Conservation (phyloP, 768 basidiomycete species). For the Imleria badia region DNA sequence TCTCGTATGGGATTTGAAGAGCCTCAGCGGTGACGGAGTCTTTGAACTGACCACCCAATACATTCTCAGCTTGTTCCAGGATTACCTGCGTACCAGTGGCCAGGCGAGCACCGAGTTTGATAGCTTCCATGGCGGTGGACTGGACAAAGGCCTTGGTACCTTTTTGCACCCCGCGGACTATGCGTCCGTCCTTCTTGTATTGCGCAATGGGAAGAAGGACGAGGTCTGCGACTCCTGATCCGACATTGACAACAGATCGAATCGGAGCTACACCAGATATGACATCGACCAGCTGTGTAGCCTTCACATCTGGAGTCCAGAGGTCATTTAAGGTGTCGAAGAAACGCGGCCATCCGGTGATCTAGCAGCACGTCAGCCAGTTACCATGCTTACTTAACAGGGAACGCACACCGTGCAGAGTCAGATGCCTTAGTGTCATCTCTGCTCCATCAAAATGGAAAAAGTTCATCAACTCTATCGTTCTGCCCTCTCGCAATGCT, state of each 20-base stretch:
- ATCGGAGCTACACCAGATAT: slow-evolving; percentile 97
- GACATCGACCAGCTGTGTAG: slow-evolving; percentile 95
- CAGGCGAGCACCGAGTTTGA: slow-evolving; percentile 89
- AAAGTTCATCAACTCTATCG: slow-evolving; percentile 99
- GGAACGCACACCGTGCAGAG: slow-evolving; percentile 78
- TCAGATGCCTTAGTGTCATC: slow-evolving; percentile 95
- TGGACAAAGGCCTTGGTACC: slow-evolving; percentile 92
- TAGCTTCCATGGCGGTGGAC: slow-evolving; percentile 92
- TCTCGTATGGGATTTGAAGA: slow-evolving; percentile 44
- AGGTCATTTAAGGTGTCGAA: slow-evolving; percentile 94
- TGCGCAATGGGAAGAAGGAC: slow-evolving; percentile 95
- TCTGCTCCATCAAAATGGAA: slow-evolving; percentile 99
- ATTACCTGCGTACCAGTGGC: slow-evolving; percentile 99
- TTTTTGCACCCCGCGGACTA: slow-evolving; percentile 90
- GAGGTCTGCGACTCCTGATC: slow-evolving; percentile 94
- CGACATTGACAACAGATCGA: slow-evolving; percentile 95
- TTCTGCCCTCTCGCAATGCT: slow-evolving; percentile 85
- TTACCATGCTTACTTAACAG: not conserved
- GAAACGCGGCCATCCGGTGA: slow-evolving; percentile 88
- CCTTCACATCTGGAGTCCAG: slow-evolving; percentile 99
- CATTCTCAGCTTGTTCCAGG: slow-evolving; percentile 89
- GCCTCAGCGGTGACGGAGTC: slow-evolving; percentile 67
- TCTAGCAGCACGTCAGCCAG: slow-evolving; percentile 45
- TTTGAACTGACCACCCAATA: slow-evolving; percentile 78
- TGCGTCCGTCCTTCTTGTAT: slow-evolving; percentile 93